Base-by-base conservation (phyloP, 2,329 filamentous ascomycete species). In the Cytospora schulzeri region DNA sequence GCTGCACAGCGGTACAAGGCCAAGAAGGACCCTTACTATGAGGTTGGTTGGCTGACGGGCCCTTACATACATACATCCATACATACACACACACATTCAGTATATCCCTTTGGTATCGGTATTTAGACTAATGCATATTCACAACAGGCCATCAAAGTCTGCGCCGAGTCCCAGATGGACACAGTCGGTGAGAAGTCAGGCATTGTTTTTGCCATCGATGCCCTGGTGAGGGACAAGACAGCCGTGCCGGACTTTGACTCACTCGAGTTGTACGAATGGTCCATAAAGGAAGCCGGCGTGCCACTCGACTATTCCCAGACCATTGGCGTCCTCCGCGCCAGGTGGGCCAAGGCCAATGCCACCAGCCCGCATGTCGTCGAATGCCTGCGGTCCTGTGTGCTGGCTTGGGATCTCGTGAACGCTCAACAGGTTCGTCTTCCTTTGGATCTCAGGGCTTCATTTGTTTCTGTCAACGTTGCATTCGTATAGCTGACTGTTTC, bases 261-360 rank as follows among this genome's bases (percentile, higher is more conserved):
- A 15, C 72, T 87, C 12, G 83, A 85, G 66, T 76, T 88, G 24
- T 80, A 85, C 28, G 84, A 86, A 67, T 85, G 83, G 79, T 80
- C 84, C 1, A 77, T 78, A n/a, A 73, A 73, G 2, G 76, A 79
- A 0, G 26, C 62, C 5, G 56, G 57, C 3, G 48, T 38, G 6
- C 60, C 41, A 58, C 67, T 77, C 17, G 77, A 80, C 28, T 85
- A 81, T 56, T 65, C 78, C 0, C 74, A 79, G 61, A 83, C 79
- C 0, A 73, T 87, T 9, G 85, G 85, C 0, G 73, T 77, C 2
- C 75, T 88, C 65, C 78, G 83, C 26, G 75, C 77, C 14, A 77
- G 81, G 35, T 78, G 83, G 55, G 84, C 81, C 56, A 87, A 87
- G 72, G 80, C 81, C 11, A 74, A 78, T n/a, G 79, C 83, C 14